Conservation (phyloP, 208 protist genomes). For the Wallacemonas sp. region DNA sequence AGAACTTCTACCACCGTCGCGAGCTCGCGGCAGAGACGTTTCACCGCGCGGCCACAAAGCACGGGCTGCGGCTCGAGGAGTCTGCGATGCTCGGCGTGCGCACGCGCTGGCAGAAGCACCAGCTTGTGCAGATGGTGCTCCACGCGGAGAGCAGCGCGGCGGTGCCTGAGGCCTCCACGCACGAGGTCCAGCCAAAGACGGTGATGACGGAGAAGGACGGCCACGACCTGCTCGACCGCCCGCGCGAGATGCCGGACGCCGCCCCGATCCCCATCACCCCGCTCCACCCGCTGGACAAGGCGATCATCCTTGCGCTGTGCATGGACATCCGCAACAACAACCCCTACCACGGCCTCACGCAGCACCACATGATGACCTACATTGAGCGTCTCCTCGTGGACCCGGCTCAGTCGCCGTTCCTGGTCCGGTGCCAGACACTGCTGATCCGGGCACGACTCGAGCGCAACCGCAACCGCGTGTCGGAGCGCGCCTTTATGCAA, state of each 20-base stretch:
- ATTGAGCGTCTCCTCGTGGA: slow-evolving; percentile 85
- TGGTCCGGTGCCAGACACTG: slow-evolving; percentile 73
- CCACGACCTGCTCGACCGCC: slow-evolving; percentile 82
- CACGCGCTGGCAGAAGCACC: slow-evolving; percentile 90
- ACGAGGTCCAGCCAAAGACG: slow-evolving; percentile 42
- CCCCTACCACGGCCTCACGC: slow-evolving; percentile 86
- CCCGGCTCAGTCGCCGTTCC: slow-evolving; percentile 65
- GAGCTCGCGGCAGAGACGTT: slow-evolving; percentile 74
- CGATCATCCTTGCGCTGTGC: slow-evolving; percentile 86
- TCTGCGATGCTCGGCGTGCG: slow-evolving; percentile 85
- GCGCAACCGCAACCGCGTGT: slow-evolving; percentile 63
- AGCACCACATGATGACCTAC: slow-evolving; percentile 90
- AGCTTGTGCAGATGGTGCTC: slow-evolving; percentile 84
- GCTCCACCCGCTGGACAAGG: slow-evolving; percentile 84
- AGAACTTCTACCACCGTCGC: slow-evolving; percentile 88
- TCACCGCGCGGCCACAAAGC: slow-evolving; percentile 54
- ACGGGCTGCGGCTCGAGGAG: slow-evolving; percentile 74
- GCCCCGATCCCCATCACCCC: slow-evolving; percentile 34
- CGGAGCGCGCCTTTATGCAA: slow-evolving; percentile 90
- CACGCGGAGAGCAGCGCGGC: slow-evolving; percentile 52
- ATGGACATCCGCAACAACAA: slow-evolving; percentile 87
- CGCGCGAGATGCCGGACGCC: slow-evolving; percentile 57
- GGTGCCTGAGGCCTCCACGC: slow-evolving; percentile 27
- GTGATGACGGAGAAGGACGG: slow-evolving; percentile 81
- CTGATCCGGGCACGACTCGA: slow-evolving; percentile 85